Percentiles rank a stretch among this genome's conserved stretches.
These are phyloP conservation scores for Colletotrichum echinochloae DNA, from an alignment of 2,329 filamentous ascomycete genomes.

Conservation along the genomic window DNA sequence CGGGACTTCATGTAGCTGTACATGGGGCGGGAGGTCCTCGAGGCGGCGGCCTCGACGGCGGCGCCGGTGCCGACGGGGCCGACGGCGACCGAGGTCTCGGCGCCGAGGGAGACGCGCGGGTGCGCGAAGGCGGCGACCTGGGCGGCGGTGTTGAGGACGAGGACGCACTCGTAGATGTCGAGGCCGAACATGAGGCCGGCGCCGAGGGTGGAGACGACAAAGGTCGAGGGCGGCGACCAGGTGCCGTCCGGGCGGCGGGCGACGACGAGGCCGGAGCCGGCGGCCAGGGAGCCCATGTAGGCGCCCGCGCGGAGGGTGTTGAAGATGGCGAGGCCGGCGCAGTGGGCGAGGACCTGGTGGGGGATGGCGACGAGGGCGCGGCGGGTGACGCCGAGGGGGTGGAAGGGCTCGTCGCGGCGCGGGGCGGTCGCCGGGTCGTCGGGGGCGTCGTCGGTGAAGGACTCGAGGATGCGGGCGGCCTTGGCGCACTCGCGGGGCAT, in stretches of 20 bases:
- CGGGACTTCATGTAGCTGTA: slow-evolving; percentile 87
- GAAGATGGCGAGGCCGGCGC: slow-evolving; percentile 72
- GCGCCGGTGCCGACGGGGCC: slow-evolving; percentile 71
- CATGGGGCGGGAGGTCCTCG: slow-evolving; percentile 65
- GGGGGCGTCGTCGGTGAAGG: slow-evolving; percentile 69
- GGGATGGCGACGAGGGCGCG: slow-evolving; percentile 55
- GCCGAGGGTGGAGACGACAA: slow-evolving; percentile 77
- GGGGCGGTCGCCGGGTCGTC: slow-evolving; percentile 42
- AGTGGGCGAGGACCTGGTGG: slow-evolving; percentile 62
- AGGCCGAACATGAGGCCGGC: slow-evolving; percentile 79
- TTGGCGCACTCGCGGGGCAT: slow-evolving; percentile 82
- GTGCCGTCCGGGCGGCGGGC: slow-evolving; percentile 67
- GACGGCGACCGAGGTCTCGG: slow-evolving; percentile 76
- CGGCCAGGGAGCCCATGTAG: slow-evolving; percentile 66
- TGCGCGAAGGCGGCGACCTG: slow-evolving; percentile 77
- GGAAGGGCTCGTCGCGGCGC: slow-evolving; percentile 44
- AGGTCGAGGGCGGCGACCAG: slow-evolving; percentile 80
- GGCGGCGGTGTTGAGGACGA: slow-evolving; percentile 77
- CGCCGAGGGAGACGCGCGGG: slow-evolving; percentile 74
- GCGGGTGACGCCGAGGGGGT: slow-evolving; percentile 49
- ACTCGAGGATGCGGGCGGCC: slow-evolving; percentile 78
- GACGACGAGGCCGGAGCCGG: slow-evolving; percentile 70
- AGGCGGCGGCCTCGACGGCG: slow-evolving; percentile 58
- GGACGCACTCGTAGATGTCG: slow-evolving; percentile 82
- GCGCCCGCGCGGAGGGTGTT: slow-evolving; percentile 71